Evolutionary conservation across 768 basidiomycete genomes (phyloP).

Genomic region (Mycena belliarum): DNA sequence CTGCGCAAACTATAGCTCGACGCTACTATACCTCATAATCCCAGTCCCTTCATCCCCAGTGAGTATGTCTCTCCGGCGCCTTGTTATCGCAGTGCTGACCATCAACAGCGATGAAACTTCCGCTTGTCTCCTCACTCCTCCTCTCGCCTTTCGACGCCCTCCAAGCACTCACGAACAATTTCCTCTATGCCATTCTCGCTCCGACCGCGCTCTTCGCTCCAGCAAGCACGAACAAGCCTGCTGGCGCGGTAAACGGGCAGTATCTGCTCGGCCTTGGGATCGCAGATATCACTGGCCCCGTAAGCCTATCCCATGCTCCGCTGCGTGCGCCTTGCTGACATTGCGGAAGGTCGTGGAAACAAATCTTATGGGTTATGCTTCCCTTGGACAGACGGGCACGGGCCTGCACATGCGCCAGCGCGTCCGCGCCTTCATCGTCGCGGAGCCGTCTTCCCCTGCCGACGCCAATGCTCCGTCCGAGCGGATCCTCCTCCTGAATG

Average conservation of each 20-base stretch:
- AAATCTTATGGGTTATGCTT: conserved; percentile 60
- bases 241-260: neutral
- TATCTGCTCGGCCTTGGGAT: conserved; percentile 20
- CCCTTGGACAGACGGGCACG: conserved; percentile 46
- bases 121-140: conserved; percentile 6
- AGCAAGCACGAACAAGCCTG: neutral
- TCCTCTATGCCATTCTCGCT: neutral
- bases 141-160: conserved; percentile 18
- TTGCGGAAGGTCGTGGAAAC: conserved; percentile 45
- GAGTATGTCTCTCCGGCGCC: too few relatives aligned
- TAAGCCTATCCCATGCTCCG: too few relatives aligned
- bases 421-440: conserved; percentile 53
- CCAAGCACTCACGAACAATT: neutral
- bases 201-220: neutral
- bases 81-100: too few relatives aligned
- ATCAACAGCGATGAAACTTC: conserved; percentile 8
- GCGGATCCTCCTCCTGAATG: conserved; percentile 14
- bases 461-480: neutral
- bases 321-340: too few relatives aligned
- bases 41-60: too few relatives aligned
- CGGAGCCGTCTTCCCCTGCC: conserved; percentile 29
- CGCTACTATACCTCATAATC: too few relatives aligned
- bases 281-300: conserved; percentile 32
- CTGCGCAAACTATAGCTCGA: too few relatives aligned
- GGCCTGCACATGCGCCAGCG: conserved; percentile 60